These are phyloP conservation scores for Artemisia annua DNA, from an alignment of 129 eudicot species.

Conservation along the genomic window DNA sequence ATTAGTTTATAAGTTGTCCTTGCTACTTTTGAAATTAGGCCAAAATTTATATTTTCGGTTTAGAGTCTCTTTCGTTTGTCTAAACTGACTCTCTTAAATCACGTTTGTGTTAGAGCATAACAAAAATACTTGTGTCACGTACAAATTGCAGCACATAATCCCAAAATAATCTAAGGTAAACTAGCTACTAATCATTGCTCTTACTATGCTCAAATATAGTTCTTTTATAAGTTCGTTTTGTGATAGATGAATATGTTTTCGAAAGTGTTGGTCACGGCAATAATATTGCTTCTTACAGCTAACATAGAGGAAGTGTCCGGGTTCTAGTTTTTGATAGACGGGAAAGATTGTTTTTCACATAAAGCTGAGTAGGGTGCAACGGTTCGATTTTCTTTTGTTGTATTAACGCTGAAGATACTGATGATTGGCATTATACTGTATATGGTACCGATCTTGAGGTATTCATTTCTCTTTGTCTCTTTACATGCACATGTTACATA, in stretches of 20 bases:
- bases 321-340: slow-evolving; percentile 66
- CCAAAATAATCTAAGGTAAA: too few relatives aligned
- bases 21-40: too few relatives aligned
- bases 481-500: too few relatives aligned
- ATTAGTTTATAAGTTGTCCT: too few relatives aligned
- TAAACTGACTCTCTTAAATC: too few relatives aligned
- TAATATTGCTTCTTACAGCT: slow-evolving; percentile 29
- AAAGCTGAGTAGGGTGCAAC: slow-evolving; percentile 66
- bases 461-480: not conserved
- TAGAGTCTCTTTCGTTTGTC: too few relatives aligned
- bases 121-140: too few relatives aligned
- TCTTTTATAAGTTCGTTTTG: not conserved
- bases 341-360: slow-evolving; percentile 74
- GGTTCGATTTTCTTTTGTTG: slow-evolving; percentile 74
- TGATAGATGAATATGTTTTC: slow-evolving; percentile 31
- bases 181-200: slow-evolving; percentile 17
- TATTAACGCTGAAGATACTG: slow-evolving; percentile 53
- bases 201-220: too few relatives aligned
- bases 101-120: too few relatives aligned
- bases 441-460: slow-evolving; percentile 60
- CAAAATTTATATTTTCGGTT: too few relatives aligned
- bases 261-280: slow-evolving; percentile 11
- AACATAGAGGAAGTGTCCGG: slow-evolving; percentile 44
- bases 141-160: too few relatives aligned
- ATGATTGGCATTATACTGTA: slow-evolving; percentile 54